Conservation (phyloP, 208 protist genomes). For the Leishmania major region DNA sequence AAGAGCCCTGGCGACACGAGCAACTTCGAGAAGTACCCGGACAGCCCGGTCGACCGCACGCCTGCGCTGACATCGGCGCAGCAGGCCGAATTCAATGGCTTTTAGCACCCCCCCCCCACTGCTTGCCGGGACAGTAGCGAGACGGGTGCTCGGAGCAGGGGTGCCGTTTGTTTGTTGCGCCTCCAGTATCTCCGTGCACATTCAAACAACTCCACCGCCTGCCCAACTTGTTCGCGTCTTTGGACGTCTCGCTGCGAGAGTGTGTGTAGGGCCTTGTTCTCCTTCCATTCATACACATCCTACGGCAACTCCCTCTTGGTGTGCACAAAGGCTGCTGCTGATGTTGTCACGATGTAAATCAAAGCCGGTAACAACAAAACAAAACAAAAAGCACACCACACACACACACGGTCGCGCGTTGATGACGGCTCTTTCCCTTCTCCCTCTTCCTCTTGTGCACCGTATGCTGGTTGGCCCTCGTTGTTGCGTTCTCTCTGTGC, state of each 20-base stretch:
- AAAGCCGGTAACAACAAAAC: neutral
- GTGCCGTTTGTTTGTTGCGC: neutral
- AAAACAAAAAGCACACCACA: neutral
- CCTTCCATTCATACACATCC: neutral
- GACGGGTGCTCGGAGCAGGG: neutral
- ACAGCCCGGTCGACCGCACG: conserved; percentile 71
- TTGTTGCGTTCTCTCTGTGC: neutral
- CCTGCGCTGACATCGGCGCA: conserved; percentile 68
- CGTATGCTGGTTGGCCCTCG: neutral
- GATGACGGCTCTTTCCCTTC: neutral
- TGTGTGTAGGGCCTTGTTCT: neutral
- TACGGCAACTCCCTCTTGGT: too few relatives aligned
- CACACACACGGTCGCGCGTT: neutral
- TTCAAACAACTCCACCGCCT: neutral
- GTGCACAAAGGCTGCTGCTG: neutral
- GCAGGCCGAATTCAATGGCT: conserved; percentile 85
- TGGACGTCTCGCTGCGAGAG: neutral
- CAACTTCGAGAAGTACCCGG: conserved; percentile 90
- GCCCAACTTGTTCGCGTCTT: neutral
- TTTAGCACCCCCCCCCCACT: conserved; percentile 62
- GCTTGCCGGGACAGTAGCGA: neutral
- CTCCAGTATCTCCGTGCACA: neutral
- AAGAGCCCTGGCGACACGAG: conserved; percentile 82
- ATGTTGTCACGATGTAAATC: neutral
- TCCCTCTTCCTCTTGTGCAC: neutral